phyloP scores from a whole-genome alignment of 164 flowering plant genomes.

The Aristolochia contorta region DNA sequence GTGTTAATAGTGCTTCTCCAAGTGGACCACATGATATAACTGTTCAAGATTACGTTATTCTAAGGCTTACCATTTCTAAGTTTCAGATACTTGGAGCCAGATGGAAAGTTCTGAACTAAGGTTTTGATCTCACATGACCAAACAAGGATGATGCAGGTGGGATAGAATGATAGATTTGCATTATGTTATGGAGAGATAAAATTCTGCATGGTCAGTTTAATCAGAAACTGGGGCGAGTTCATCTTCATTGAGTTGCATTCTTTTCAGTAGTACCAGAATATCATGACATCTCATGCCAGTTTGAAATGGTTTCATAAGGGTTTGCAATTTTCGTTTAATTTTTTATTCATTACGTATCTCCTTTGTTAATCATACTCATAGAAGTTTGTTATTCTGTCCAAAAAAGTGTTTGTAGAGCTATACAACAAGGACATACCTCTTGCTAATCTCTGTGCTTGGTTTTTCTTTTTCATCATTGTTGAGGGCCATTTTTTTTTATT shows the following conservation, averaged over 20 bases:
- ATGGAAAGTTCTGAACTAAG: conserved; percentile 47
- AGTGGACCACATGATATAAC: conserved; percentile 28
- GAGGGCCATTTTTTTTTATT: not conserved
- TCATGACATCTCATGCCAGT: conserved; percentile 24
- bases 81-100: conserved; percentile 98
- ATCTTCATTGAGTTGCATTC: conserved; percentile 28
- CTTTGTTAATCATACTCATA: no score
- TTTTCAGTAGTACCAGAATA: conserved; percentile 28
- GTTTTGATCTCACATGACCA: conserved; percentile 66
- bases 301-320: conserved; percentile 13
- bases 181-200: conserved; percentile 20
- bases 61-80: conserved; percentile 92
- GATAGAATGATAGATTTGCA: conserved; percentile 52
- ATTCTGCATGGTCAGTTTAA: conserved; percentile 23
- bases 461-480: not conserved
- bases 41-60: conserved; percentile 49
- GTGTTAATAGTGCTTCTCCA: conserved; percentile 21
- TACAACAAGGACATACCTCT: not conserved
- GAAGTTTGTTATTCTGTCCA: no score
- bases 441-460: not conserved
- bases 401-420: not conserved
- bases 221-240: conserved; percentile 29
- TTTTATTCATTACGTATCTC: not conserved
- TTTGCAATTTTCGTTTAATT: not conserved
- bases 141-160: conserved; percentile 80